Evolutionary conservation across 192 early-diverging fungal genomes (phyloP).

Genomic region (Funneliformis mosseae): DNA sequence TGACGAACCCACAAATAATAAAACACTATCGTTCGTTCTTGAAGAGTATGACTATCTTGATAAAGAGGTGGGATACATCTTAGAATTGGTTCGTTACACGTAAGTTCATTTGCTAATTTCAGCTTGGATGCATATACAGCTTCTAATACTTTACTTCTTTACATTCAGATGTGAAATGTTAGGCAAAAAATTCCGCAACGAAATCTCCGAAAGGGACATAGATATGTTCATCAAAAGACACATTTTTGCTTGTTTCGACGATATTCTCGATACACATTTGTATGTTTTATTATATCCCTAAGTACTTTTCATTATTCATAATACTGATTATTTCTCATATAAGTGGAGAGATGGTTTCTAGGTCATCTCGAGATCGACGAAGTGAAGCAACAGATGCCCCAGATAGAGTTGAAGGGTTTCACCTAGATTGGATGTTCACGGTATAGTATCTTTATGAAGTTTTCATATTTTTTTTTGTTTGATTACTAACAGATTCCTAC

Average conservation of each 20-base stretch:
- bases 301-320: neutral
- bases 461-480: neutral
- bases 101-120: too few relatives aligned
- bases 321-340: neutral
- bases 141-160: neutral
- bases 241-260: neutral
- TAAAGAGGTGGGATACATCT: too few relatives aligned
- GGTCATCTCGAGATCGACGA: neutral
- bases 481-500: neutral
- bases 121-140: too few relatives aligned
- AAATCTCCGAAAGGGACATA: neutral
- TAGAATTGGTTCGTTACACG: too few relatives aligned
- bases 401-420: neutral
- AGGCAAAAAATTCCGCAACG: neutral
- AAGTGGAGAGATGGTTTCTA: neutral
- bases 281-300: neutral
- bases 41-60: too few relatives aligned
- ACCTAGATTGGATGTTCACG: slow-evolving; percentile 23
- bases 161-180: neutral
- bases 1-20: too few relatives aligned
- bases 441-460: slow-evolving; percentile 3
- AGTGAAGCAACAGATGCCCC: neutral
- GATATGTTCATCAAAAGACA: neutral
- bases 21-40: too few relatives aligned
- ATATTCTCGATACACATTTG: slow-evolving; percentile 6